Base-by-base conservation (phyloP, 192 early-diverging fungal species). In the Pilaira anomala region DNA sequence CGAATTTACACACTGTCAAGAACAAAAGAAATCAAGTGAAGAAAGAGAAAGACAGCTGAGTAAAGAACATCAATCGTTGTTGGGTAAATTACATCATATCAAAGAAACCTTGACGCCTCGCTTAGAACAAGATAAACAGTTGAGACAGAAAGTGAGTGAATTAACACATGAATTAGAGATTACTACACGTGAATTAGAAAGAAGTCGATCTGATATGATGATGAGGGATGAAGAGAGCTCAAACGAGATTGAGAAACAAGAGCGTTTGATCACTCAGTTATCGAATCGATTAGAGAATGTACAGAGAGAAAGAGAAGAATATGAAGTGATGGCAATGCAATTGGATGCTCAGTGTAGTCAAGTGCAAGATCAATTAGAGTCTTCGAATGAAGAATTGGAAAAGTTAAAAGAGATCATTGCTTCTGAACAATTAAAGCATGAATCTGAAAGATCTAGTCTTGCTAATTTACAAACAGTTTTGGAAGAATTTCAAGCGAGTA, bases 391-490 rank as follows among this genome's bases (percentile, higher is more conserved):
- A 0, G 63, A 90, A 18, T 68, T 85, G 51, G 83, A 85, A 52
- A 63, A 74, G 33, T 66, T 79, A 2, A 67, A 75, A 25, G 66
- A 66, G 5, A 78, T 81, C 39, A 67, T 83, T 62, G 78, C 82
- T 22, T 25, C 62, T 7, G 59, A 83, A 19, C 63, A 75, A 24
- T 59, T 74, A 13, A 84, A 84, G 39, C 73, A 79, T 14, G 83
- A 86, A 46, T 76, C 76, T 9, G 84, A 92, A 60, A 64, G 72
- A 26, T 66, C 77, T 19, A 85, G 86, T 63, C 58, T 90, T 42
- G 66, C 64, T 12, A 98, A 98, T 63, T 78, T 98, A 61, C 96
- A 94, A 62, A 63, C 79, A 28, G 94, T 95, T 14, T 76, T 98
- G 51, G 88, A 92, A 75, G 86, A 90, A 68, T 92, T 98, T 69